A percentile compares a stretch with the other conserved stretches of the same genome.
phyloP scores from a whole-genome alignment of 768 basidiomycete species.

The Trametes maxima region DNA sequence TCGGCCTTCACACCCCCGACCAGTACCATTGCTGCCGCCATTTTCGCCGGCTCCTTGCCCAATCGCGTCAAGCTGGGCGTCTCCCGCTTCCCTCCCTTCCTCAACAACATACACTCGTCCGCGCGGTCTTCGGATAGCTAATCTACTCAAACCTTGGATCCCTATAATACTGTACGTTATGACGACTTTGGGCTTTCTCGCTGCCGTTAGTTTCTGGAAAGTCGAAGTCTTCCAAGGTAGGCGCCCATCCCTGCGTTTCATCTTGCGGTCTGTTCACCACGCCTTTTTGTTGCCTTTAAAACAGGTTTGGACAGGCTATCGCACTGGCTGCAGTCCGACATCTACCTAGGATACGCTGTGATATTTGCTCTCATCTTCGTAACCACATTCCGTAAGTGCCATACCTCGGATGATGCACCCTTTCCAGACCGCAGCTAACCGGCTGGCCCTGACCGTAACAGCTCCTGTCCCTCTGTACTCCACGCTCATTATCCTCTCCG shows the following conservation, averaged over 20 bases:
- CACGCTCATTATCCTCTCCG: conserved; percentile 88
- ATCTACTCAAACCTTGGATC: conserved; percentile 70
- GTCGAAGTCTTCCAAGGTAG: conserved; percentile 79
- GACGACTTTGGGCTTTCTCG: conserved; percentile 75
- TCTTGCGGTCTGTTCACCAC: conserved; percentile 1
- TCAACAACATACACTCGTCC: conserved; percentile 32
- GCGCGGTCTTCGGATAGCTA: conserved; percentile 52
- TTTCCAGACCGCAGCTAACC: conserved; percentile 12
- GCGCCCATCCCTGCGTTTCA: conserved; percentile 32
- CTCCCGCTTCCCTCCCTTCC: conserved; percentile 12
- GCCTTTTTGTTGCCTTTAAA: conserved; percentile 12
- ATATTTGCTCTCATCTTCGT: conserved; percentile 84
- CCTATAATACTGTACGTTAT: conserved; percentile 77
- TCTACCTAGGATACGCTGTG: conserved; percentile 72
- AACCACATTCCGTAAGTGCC: conserved; percentile 79
- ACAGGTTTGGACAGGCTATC: conserved; percentile 83
- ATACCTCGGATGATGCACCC: not conserved
- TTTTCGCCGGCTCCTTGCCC: conserved; percentile 21
- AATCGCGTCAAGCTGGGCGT: conserved; percentile 22
- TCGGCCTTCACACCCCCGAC: conserved; percentile 13
- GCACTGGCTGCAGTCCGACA: conserved; percentile 72
- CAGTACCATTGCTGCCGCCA: conserved; percentile 16
- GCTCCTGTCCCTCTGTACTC: conserved; percentile 92
- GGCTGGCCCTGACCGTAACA: conserved; percentile 33
- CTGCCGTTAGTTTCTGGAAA: conserved; percentile 84